Percentiles rank a stretch among this genome's conserved stretches.
These are phyloP conservation scores for Plasmopara halstedii DNA, from an alignment of 352 stramenopile species.

Conservation along the genomic window DNA sequence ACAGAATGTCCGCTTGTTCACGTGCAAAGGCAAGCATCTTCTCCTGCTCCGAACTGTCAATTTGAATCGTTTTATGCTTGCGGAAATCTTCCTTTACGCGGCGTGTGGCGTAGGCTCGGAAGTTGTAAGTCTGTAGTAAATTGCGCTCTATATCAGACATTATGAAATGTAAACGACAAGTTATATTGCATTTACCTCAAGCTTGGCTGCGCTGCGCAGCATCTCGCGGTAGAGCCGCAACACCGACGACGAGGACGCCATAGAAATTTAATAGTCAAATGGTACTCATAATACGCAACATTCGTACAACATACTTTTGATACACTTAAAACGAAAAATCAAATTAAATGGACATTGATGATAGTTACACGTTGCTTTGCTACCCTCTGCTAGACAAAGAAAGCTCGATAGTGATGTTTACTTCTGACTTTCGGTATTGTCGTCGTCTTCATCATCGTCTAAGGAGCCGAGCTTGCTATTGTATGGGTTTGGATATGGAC, in stretches of 20 bases:
- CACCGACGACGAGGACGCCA: slow-evolving; percentile 35
- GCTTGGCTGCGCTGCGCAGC: slow-evolving; percentile 42
- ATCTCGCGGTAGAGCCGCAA: slow-evolving; percentile 49
- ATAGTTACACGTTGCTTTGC: too few relatives aligned
- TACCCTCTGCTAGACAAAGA: too few relatives aligned
- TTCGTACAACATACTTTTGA: background rate
- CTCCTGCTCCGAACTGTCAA: slow-evolving; percentile 43
- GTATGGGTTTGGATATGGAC: slow-evolving; percentile 36
- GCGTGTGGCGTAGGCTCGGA: slow-evolving; percentile 52
- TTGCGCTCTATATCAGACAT: background rate
- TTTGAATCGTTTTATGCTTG: slow-evolving; percentile 44
- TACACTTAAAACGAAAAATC: too few relatives aligned
- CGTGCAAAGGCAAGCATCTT: slow-evolving; percentile 32
- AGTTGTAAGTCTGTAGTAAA: slow-evolving; percentile 58
- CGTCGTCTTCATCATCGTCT: slow-evolving; percentile 7
- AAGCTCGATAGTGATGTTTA: too few relatives aligned
- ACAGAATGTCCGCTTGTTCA: slow-evolving; percentile 46
- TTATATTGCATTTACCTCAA: slow-evolving; percentile 29
- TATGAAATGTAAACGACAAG: background rate
- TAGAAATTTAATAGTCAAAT: background rate
- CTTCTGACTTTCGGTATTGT: too few relatives aligned
- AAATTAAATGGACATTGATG: too few relatives aligned
- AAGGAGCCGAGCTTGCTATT: slow-evolving; percentile 22
- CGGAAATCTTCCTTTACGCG: slow-evolving; percentile 71
- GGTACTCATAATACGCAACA: background rate